Evolutionary conservation across 176 grass and related monocot species (phyloP), one percentile per base, ranked within the genome.

Genomic region (Oryza glumipatula): DNA sequence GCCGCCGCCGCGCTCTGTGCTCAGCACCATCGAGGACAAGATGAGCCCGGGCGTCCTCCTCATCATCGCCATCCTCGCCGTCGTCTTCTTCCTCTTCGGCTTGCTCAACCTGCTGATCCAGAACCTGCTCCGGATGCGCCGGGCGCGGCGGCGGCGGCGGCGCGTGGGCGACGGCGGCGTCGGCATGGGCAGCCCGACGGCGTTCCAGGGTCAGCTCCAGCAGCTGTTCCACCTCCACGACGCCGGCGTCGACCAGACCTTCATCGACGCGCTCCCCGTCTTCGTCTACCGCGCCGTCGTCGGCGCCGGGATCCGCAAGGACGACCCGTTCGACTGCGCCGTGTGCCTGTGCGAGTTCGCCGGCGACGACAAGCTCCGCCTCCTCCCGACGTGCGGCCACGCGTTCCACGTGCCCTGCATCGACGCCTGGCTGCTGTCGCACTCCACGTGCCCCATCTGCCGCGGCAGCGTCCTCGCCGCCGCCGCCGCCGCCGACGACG

Each of bases 371-470:
- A 85, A 90, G 81, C 88, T 98, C 41, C 83, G 96, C 4, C 86
- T 98, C 17, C 83, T 98, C 1, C 96, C 93, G 16, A 92, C 91
- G 65, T 96, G 96, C 67, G 94, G 96, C 35, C 96, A 98, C 67
- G 93, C 96, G 32, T 95, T 98, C 85, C 96, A 98, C 47, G 83
- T 92, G 4, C 85, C 94, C 21, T 98, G 95, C 82, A 98, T 98
- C 24, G 95, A 98, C 36, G 92, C 93, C 4, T 98, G 93, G 93
- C 88, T 98, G 22, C 82, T 98, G 11, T 90, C 95, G 52, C 95
- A 98, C 89, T 98, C 95, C 63, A 95, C 95, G 2, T 98, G 95
- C 83, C 95, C 95, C 38, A 90, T 98, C 28, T 98, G 95, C 86
- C 86, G 95, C n/a, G 86, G 85, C 23, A 90, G 88, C 81, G 81